Evolutionary conservation across 2,329 filamentous ascomycete genomes (phyloP), one percentile per base, ranked within the genome.

Genomic region (Trichoderma breve): DNA sequence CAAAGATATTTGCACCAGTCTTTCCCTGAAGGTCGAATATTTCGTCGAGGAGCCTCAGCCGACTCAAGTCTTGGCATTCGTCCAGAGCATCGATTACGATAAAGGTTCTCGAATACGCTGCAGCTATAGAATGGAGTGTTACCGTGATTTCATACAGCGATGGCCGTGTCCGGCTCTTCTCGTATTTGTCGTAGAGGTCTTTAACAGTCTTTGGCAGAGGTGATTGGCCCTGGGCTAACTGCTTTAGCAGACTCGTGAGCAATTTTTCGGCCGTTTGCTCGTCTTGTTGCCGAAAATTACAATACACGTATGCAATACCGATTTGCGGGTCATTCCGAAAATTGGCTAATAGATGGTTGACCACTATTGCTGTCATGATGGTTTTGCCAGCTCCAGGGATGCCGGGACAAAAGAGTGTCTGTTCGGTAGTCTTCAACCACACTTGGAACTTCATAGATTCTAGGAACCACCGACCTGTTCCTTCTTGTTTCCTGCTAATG

Each of bases 401-500:
- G 21, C 47, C 47, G 0, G 47, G 47, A 1, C 21, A 53, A 53
- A 53, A 53, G 12, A 70, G 21, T 2, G 43, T 64, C 30, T 53
- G n/a, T 6, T 21, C 21, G 1, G 11, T 21, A 2, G 24, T 43
- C 3, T 62, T 9, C 1, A 70, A 2, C 67, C 67, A 70, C 3
- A 1, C 1, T 6, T 21, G 8, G 0, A 14, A 63, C 24, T 64
- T 5, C 7, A 14, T 8, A 0, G 39, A 55, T 1, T 70, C 14
- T 5, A 70, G 9, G 15, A 70, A 3, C 67, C 67, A 70, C 15
- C 24, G 67, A 28, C 67, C 60, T 6, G 67, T 63, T 36, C 67
- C 67, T n/a, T 4, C 1, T 43, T 70, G n/a, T 21, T n/a, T 14
- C 11, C 15, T 18, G 6, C 47, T 53, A 12, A 53, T 32, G 2